These are phyloP conservation scores for Amoeboaphelidium occidentale DNA, from an alignment of 371 early-diverging fungal species.

Conservation along the genomic window DNA sequence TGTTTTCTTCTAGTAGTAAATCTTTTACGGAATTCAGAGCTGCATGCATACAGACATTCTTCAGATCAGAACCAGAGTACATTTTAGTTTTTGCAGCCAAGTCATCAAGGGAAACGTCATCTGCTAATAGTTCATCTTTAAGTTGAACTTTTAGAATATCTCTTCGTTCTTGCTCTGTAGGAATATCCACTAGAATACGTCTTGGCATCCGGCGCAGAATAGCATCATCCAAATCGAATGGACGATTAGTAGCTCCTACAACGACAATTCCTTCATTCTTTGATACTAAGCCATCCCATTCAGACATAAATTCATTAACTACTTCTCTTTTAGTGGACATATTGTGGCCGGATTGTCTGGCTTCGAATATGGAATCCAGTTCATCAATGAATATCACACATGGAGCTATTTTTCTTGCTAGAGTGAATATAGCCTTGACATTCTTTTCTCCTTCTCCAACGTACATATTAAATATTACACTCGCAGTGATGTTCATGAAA, in stretches of 20 bases:
- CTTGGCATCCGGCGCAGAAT: conserved; percentile 88
- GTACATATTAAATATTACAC: conserved; percentile 80
- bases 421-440: conserved; percentile 65
- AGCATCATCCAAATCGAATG: conserved; percentile 95
- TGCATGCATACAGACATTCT: conserved; percentile 88
- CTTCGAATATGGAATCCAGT: conserved; percentile 78
- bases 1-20: too few species aligned
- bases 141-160: conserved; percentile 58
- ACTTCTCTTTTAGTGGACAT: conserved; percentile 43
- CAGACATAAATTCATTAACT: conserved; percentile 83
- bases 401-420: conserved; percentile 82
- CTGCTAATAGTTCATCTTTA: conserved; percentile 36
- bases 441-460: conserved; percentile 97
- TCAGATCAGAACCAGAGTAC: conserved; percentile 94
- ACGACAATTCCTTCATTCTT: conserved; percentile 55
- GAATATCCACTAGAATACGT: conserved; percentile 77
- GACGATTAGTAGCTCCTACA: conserved; percentile 90
- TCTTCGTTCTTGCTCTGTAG: conserved; percentile 48
- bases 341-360: conserved; percentile 30
- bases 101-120: background rate
- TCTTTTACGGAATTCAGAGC: too few species aligned
- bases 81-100: conserved; percentile 22
- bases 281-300: conserved; percentile 81
- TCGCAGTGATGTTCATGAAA: conserved; percentile 78
- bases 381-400: conserved; percentile 97